Conservation (phyloP, 225 moss, liverwort and hornwort genomes). For the Ulota crispa region DNA sequence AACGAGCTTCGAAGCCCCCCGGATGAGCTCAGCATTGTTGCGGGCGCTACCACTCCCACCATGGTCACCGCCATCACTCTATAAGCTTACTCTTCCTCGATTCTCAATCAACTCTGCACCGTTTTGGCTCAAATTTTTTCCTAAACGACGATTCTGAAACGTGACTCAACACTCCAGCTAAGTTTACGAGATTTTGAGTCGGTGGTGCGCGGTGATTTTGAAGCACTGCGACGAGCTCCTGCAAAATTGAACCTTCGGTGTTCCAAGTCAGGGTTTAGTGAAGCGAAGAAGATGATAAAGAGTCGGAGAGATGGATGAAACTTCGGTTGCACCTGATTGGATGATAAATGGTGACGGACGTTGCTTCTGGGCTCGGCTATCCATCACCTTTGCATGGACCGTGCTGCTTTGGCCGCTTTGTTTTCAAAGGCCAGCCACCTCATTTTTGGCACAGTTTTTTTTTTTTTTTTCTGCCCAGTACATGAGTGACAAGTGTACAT, state of each 20-base stretch:
- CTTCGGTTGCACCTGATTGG: not conserved
- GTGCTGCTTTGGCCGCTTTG: not conserved
- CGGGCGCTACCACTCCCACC: conserved; percentile 42
- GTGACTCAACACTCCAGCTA: not conserved
- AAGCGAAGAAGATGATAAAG: not conserved
- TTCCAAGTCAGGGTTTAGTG: conserved; percentile 12
- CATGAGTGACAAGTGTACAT: too few species aligned
- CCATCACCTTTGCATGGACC: not conserved
- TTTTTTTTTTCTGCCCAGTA: too few species aligned
- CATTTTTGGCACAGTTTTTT: too few species aligned
- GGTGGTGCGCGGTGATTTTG: not conserved
- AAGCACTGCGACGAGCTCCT: not conserved
- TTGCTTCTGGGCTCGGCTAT: not conserved
- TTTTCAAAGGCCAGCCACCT: too few species aligned
- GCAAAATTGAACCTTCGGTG: not conserved
- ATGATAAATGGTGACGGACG: not conserved
- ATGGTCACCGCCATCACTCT: conserved; percentile 46
- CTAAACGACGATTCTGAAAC: not conserved
- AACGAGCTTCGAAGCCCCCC: conserved; percentile 41
- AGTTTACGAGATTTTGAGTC: not conserved
- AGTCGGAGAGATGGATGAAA: not conserved
- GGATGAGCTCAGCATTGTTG: conserved; percentile 25
- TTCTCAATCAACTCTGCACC: conserved; percentile 16
- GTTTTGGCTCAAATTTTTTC: not conserved
- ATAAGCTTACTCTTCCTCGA: not conserved